Evolutionary conservation across 2,329 filamentous ascomycete genomes (phyloP).

Genomic region (Colletotrichum gloeosporioides): DNA sequence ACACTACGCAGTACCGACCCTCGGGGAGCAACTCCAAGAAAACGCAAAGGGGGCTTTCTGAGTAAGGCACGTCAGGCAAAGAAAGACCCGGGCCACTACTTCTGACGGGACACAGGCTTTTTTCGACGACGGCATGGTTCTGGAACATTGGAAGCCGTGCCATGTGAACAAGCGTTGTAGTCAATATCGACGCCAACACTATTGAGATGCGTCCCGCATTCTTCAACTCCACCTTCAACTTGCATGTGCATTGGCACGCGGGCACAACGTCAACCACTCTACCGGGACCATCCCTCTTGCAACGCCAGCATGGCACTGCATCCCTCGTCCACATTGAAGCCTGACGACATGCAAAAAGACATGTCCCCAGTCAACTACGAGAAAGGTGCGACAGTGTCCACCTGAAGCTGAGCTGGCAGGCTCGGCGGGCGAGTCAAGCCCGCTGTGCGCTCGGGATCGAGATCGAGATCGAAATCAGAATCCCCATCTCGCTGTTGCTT

Average conservation of each 20-base stretch:
- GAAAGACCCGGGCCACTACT: not conserved
- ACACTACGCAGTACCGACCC: not conserved
- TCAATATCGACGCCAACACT: not conserved
- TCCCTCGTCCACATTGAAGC: not conserved
- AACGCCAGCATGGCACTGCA: not conserved
- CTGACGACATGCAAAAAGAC: not conserved
- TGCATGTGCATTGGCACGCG: not conserved
- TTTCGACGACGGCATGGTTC: not conserved
- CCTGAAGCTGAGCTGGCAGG: constrained; percentile 9
- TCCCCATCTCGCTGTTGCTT: not conserved
- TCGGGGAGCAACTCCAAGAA: not conserved
- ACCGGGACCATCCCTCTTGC: not conserved
- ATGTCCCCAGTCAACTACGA: not conserved
- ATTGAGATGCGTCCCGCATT: not conserved
- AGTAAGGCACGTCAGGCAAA: not conserved
- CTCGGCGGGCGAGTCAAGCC: not conserved
- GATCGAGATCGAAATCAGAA: not conserved
- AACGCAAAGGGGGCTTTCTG: not conserved
- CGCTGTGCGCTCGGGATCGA: not conserved
- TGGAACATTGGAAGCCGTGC: not conserved
- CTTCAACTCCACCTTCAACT: not conserved
- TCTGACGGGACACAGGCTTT: not conserved
- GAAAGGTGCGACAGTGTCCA: not conserved
- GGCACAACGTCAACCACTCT: not conserved
- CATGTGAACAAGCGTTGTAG: not conserved